These are phyloP conservation scores for Tricholoma furcatifolium DNA, from an alignment of 768 basidiomycete species.

Conservation along the genomic window DNA sequence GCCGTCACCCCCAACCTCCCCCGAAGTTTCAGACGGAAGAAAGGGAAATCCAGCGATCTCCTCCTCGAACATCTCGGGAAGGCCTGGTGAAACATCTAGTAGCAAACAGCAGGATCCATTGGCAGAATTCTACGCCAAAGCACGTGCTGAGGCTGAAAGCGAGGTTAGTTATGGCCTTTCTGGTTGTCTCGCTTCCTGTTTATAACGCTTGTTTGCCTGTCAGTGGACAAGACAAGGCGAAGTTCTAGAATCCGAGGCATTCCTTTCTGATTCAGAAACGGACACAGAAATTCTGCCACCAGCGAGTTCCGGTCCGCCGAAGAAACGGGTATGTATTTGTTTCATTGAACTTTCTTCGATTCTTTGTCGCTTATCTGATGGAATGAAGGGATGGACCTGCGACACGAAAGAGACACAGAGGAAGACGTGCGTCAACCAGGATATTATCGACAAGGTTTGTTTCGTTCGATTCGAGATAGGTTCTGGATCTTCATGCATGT, in stretches of 20 bases:
- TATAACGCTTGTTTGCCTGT: neutral
- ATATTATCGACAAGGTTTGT: constrained; percentile 69
- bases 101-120: constrained; percentile 48
- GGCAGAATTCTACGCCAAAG: constrained; percentile 61
- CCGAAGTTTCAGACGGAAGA: neutral
- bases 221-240: constrained; percentile 38
- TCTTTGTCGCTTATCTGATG: neutral
- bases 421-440: constrained; percentile 57
- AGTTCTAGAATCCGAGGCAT: constrained; percentile 31
- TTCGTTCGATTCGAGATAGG: neutral
- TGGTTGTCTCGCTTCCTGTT: neutral
- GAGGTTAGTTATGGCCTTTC: constrained; percentile 30
- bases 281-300: constrained; percentile 7
- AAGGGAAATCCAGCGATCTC: constrained; percentile 1
- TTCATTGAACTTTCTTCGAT: neutral
- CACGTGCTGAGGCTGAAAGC: constrained; percentile 46
- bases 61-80: constrained; percentile 2
- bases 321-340: constrained; percentile 30
- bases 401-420: constrained; percentile 44
- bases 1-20: constrained; percentile 16
- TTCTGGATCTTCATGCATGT: neutral
- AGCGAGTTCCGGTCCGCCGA: constrained; percentile 16
- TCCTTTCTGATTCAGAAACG: constrained; percentile 19
- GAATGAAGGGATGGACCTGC: constrained; percentile 60
- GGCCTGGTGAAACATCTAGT: constrained; percentile 1